These are phyloP conservation scores for Tylopilus sp. DNA, from an alignment of 1,284 basidiomycete genomes.

Conservation along the genomic window DNA sequence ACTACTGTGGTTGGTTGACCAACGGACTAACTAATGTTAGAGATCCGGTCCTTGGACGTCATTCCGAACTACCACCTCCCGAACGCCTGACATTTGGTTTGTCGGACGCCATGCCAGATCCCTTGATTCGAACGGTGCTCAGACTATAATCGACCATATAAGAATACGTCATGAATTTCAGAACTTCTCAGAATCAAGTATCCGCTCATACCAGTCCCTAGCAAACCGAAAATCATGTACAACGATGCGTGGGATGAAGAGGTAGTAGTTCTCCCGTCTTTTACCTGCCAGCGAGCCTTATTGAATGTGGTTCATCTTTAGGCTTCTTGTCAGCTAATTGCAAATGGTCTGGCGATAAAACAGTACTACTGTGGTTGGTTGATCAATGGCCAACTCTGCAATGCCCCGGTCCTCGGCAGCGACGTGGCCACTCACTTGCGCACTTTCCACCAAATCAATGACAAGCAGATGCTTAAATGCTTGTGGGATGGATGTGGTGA, in stretches of 20 bases:
- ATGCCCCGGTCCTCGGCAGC: constrained; percentile 12
- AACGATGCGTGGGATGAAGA: constrained; percentile 28
- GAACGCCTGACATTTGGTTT: constrained; percentile 27
- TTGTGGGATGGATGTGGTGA: constrained; percentile 29
- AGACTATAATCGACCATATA: constrained; percentile 20
- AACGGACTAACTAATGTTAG: constrained; percentile 19
- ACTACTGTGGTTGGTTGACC: constrained; percentile 19
- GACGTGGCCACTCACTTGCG: constrained; percentile 35
- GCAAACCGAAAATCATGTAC: constrained; percentile 4
- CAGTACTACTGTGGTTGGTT: constrained; percentile 21
- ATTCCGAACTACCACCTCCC: constrained; percentile 6
- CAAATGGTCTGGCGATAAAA: constrained; percentile 7
- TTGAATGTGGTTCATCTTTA: constrained; percentile 12
- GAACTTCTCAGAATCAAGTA: neutral
- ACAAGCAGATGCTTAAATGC: constrained; percentile 16
- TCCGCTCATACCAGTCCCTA: neutral
- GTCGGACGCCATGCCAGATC: constrained; percentile 30
- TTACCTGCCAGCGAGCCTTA: neutral
- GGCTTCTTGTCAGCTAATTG: constrained; percentile 26
- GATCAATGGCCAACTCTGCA: constrained; percentile 22
- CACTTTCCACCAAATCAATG: constrained; percentile 13
- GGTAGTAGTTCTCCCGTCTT: constrained; percentile 18
- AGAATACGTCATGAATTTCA: constrained; percentile 3
- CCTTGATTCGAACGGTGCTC: constrained; percentile 4
- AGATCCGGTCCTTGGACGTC: neutral